Percentiles rank a stretch among this genome's conserved stretches.
Conservation (phyloP, 1,284 basidiomycete genomes). For the Abortiporus biennis region DNA sequence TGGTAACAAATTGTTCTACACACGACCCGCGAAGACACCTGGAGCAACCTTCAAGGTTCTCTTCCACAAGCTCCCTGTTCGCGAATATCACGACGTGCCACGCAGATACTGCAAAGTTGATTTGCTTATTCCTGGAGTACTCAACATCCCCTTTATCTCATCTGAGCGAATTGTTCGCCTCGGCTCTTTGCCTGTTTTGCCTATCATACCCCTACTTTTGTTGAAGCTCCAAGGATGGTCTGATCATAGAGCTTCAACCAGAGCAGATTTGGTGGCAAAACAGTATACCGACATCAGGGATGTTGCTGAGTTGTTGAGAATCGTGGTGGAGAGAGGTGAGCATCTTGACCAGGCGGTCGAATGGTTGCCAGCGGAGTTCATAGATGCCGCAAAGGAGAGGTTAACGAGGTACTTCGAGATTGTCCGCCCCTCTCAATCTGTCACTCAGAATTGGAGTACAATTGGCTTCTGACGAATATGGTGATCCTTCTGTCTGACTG, state of each 20-base stretch:
- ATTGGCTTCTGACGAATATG: too few relatives aligned
- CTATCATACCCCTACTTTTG: constrained; percentile 23
- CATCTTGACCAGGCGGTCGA: constrained; percentile 2
- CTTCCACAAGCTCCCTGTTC: constrained; percentile 19
- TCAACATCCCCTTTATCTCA: constrained; percentile 26
- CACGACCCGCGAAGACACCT: constrained; percentile 17
- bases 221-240: constrained; percentile 30
- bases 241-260: constrained; percentile 22
- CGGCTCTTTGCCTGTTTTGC: constrained; percentile 22
- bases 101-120: constrained; percentile 27
- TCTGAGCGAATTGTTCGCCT: constrained; percentile 11
- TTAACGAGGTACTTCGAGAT: neutral
- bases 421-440: neutral
- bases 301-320: constrained; percentile 18
- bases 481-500: too few relatives aligned
- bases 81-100: too few relatives aligned
- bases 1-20: constrained; percentile 19
- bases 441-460: neutral
- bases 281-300: constrained; percentile 24
- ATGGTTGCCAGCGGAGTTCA: neutral
- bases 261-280: constrained; percentile 20
- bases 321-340: constrained; percentile 16
- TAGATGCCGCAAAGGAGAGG: neutral
- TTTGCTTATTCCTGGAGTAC: constrained; percentile 25
- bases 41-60: constrained; percentile 24